These are phyloP conservation scores for Lojkania enalia DNA, from an alignment of 2,329 filamentous ascomycete genomes.

Conservation along the genomic window DNA sequence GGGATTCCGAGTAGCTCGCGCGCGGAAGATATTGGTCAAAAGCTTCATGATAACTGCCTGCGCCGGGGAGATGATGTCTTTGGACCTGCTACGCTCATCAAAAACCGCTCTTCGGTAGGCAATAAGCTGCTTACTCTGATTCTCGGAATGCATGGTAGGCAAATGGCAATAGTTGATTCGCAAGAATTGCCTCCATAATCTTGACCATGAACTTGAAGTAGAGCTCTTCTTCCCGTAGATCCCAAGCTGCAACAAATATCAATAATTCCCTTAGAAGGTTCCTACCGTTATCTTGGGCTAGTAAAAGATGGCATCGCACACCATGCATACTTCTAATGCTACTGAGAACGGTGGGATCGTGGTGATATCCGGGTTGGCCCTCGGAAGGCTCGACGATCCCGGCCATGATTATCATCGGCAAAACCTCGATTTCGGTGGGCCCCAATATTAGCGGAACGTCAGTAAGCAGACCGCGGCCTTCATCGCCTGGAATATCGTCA, in stretches of 20 bases:
- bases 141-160: slow-evolving; percentile 91
- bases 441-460: slow-evolving; percentile 94
- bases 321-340: slow-evolving; percentile 79
- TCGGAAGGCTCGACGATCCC: slow-evolving; percentile 85
- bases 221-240: slow-evolving; percentile 87
- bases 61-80: slow-evolving; percentile 93
- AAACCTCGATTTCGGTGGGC: slow-evolving; percentile 90
- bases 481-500: slow-evolving; percentile 70
- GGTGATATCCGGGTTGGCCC: slow-evolving; percentile 60
- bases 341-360: slow-evolving; percentile 55
- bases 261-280: slow-evolving; percentile 87
- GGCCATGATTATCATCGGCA: slow-evolving; percentile 97
- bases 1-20: slow-evolving; percentile 50
- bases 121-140: slow-evolving; percentile 36
- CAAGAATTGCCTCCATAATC: slow-evolving; percentile 89
- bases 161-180: slow-evolving; percentile 86
- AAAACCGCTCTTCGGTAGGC: background rate
- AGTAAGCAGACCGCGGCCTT: slow-evolving; percentile 80
- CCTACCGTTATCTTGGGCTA: slow-evolving; percentile 87
- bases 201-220: slow-evolving; percentile 97
- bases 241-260: slow-evolving; percentile 97
- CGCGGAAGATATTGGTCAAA: slow-evolving; percentile 84
- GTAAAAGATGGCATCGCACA: slow-evolving; percentile 83
- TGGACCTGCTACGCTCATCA: slow-evolving; percentile 56
- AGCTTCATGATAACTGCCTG: slow-evolving; percentile 92